phyloP scores from a whole-genome alignment of 2,329 filamentous ascomycete species.

The Colletotrichum sp. region DNA sequence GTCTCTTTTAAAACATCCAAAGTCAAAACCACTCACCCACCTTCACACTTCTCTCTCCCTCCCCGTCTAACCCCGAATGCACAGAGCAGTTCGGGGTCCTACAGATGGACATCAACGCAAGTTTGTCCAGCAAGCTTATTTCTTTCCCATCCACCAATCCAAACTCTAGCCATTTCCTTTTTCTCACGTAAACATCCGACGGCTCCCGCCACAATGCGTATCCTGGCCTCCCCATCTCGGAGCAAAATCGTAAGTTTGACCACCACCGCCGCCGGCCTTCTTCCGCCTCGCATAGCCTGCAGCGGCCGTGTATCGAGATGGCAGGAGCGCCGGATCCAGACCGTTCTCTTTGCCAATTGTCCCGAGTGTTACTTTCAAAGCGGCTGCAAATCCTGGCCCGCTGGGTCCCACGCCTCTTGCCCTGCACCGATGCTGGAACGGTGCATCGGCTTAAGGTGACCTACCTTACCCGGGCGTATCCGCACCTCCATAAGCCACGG shows the following conservation, averaged over 20 bases:
- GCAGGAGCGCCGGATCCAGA: neutral
- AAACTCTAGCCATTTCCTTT: neutral
- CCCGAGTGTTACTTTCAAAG: neutral
- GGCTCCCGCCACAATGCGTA: neutral
- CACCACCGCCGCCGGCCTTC: neutral
- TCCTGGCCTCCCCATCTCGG: neutral
- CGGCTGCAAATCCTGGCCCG: neutral
- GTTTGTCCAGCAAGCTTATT: constrained; percentile 8
- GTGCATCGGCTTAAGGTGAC: neutral
- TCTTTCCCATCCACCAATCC: neutral
- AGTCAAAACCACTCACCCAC: neutral
- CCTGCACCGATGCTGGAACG: neutral
- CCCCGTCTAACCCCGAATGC: neutral
- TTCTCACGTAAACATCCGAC: neutral
- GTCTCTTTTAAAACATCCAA: neutral
- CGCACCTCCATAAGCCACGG: constrained; percentile 4
- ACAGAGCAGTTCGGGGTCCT: neutral
- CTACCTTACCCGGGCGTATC: constrained; percentile 6
- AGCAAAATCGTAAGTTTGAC: constrained; percentile 9
- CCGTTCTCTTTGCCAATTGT: neutral
- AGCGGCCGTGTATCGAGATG: constrained; percentile 1
- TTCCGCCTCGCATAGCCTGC: neutral
- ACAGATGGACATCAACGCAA: neutral
- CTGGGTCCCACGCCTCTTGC: neutral
- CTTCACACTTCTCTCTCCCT: neutral